These are phyloP conservation scores for Fusarium solani-melongenae DNA, from an alignment of 2,329 filamentous ascomycete genomes.

Conservation along the genomic window DNA sequence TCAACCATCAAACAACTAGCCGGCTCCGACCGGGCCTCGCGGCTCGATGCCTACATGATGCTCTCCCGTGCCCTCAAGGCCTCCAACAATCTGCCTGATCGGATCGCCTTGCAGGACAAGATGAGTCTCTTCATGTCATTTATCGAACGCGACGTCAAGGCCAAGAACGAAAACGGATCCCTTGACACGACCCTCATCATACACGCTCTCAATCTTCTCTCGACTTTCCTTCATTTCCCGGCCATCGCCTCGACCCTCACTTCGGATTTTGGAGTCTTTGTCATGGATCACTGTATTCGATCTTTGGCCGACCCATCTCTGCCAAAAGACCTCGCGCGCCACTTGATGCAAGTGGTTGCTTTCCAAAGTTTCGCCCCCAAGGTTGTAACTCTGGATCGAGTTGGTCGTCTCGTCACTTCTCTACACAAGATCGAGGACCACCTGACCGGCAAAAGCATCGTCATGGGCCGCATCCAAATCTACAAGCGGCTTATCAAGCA, in stretches of 20 bases:
- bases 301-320: constrained; percentile 74
- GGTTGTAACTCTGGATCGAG: constrained; percentile 77
- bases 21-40: constrained; percentile 75
- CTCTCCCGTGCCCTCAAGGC: constrained; percentile 80
- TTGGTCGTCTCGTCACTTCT: constrained; percentile 75
- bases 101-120: constrained; percentile 77
- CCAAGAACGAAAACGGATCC: constrained; percentile 65
- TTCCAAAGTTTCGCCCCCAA: constrained; percentile 82
- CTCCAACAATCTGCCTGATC: constrained; percentile 84
- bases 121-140: constrained; percentile 83
- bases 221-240: constrained; percentile 79
- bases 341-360: constrained; percentile 83
- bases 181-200: constrained; percentile 77
- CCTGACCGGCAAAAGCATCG: constrained; percentile 82
- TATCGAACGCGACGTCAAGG: constrained; percentile 82
- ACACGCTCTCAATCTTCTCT: constrained; percentile 81
- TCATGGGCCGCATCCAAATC: constrained; percentile 80
- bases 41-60: constrained; percentile 87
- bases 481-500: constrained; percentile 83
- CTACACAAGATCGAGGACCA: constrained; percentile 79
- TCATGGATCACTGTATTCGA: constrained; percentile 83
- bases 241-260: constrained; percentile 77
- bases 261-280: constrained; percentile 81
- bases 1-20: constrained; percentile 85
- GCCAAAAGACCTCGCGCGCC: constrained; percentile 82